These are phyloP conservation scores for Metschnikowia kofuensis DNA, from an alignment of 805 yeast species.

Conservation along the genomic window DNA sequence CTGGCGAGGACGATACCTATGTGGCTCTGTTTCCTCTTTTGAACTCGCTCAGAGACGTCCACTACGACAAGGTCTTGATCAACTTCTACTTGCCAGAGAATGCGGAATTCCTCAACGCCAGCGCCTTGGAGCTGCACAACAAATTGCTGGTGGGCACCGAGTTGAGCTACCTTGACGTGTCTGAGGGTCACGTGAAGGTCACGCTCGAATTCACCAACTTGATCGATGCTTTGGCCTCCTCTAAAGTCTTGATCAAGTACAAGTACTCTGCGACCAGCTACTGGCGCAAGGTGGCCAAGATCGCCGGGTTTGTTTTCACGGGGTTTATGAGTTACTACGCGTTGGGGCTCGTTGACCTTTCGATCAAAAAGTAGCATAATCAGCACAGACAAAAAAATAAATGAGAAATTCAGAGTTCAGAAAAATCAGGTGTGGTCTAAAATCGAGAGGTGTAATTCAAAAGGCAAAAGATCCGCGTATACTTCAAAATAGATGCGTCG, in stretches of 20 bases:
- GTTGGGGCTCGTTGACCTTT: conserved; percentile 34
- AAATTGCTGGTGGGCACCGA: conserved; percentile 32
- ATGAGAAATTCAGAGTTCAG: not conserved
- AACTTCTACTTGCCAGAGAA: conserved; percentile 85
- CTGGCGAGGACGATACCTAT: conserved; percentile 45
- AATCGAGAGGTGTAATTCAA: too few species aligned
- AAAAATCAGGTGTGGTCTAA: too few species aligned
- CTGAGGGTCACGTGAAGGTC: conserved; percentile 74
- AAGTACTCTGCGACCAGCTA: conserved; percentile 51
- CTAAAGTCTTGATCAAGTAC: conserved; percentile 61
- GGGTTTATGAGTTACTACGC: conserved; percentile 57
- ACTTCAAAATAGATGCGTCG: too few species aligned
- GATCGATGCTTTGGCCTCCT: conserved; percentile 61
- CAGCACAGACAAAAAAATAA: too few species aligned
- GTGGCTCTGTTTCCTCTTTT: conserved; percentile 67
- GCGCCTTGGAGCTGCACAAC: conserved; percentile 50
- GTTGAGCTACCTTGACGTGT: conserved; percentile 68
- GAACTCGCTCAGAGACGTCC: conserved; percentile 66
- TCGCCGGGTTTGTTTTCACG: conserved; percentile 59
- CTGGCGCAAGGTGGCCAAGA: conserved; percentile 62
- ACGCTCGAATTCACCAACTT: conserved; percentile 58
- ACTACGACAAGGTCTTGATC: conserved; percentile 60
- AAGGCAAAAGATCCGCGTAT: too few species aligned
- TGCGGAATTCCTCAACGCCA: conserved; percentile 55
- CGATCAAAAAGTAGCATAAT: conserved; percentile 17